Base-by-base conservation (phyloP, 129 eudicot genomes). In the Pseudognaphalium luteoalbum region DNA sequence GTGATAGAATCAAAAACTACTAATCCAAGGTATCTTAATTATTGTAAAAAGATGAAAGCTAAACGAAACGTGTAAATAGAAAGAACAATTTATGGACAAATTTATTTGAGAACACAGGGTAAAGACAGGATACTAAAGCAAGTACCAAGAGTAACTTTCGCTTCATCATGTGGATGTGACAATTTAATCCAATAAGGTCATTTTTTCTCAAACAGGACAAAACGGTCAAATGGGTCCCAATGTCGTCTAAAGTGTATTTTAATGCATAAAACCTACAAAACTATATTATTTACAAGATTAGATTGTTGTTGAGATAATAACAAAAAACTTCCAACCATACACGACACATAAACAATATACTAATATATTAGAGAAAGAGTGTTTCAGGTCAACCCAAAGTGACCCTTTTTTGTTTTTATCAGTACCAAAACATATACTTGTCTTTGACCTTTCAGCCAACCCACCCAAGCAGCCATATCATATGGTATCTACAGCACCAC, bases 401-500 rank as follows among this genome's bases (percentile, higher is more conserved):
- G 22, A 19, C 50, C 50, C 14, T 9, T 42, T 42, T 52, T 52
- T 5, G 59, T 16, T 15, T 52, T 17, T 16, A 17, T 54, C 19
- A 14, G 25, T 54, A 54, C 60, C 60, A n/a, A 54, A 54, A 54
- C 60, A 16, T 54, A 54, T 54, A 54, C 25, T 54, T 54, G 21
- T 54, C 8, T 54, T 54, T 54, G 10, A 54, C 25, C 21, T 54
- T 16, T 54, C 21, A 54, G 22, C 10, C 59, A 52, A 52, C 59
- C 59, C 59, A 52, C 29, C 30, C 0, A 59, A 59, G 15, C 66
- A 60, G 14, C 34, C 63, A 25, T 22, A 60, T 33, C 47, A 66
- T 66, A 33, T 29, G 8, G 42, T 63, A 63, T 63, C 68, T 10
- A 69, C n/a, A 69, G 33, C 34, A 69, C 12, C 60, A 44, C 37